A percentile compares a stretch with the other conserved stretches of the same genome.
These are phyloP conservation scores for Globisporangium acanthophoron DNA, from an alignment of 352 stramenopile genomes.

Conservation along the genomic window DNA sequence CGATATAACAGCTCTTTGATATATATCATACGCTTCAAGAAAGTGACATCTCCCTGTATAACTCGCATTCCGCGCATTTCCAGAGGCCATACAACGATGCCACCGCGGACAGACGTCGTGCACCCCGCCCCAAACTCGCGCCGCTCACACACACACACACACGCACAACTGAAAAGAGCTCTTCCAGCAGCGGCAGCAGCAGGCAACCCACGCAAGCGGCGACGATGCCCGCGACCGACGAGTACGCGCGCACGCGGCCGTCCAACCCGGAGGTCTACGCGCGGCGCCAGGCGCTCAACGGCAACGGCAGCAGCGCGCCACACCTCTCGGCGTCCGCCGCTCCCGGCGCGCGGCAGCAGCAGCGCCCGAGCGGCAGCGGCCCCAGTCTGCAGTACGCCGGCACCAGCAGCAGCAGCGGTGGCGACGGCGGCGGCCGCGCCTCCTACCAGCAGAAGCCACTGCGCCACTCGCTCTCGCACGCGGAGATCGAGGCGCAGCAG, in stretches of 20 bases:
- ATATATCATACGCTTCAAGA: no score
- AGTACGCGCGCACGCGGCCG: slow-evolving; percentile 31
- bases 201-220: neutral
- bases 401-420: slow-evolving; percentile 1
- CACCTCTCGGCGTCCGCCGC: slow-evolving; percentile 9
- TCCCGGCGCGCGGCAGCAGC: slow-evolving; percentile 3
- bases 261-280: slow-evolving; percentile 17
- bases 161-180: neutral
- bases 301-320: neutral
- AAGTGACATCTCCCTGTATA: no score
- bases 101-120: neutral
- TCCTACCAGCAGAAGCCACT: slow-evolving; percentile 31
- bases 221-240: slow-evolving; percentile 21
- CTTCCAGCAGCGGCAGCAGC: neutral
- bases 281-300: slow-evolving; percentile 13
- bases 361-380: slow-evolving; percentile 7
- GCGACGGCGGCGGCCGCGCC: slow-evolving; percentile 1
- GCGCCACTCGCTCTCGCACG: slow-evolving; percentile 45
- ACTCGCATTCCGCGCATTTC: no score
- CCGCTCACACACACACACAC: neutral
- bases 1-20: neutral
- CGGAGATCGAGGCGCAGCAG: slow-evolving; percentile 19
- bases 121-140: neutral
- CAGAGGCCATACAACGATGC: neutral
- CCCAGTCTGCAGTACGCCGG: slow-evolving; percentile 1